Conservation (phyloP, 2,329 filamentous ascomycete genomes). For the Epichloe typhina region DNA sequence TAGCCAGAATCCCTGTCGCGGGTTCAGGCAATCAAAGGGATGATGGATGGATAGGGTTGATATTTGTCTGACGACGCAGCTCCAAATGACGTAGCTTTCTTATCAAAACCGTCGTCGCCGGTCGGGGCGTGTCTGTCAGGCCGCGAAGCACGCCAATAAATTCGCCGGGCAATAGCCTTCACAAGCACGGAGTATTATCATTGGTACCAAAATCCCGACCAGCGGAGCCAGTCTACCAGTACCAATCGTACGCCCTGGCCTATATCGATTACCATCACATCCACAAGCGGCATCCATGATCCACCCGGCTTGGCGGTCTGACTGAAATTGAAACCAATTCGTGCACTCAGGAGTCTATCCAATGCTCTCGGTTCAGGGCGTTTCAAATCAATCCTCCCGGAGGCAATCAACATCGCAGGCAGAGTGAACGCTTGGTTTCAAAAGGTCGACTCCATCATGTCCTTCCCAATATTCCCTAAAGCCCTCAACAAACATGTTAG, state of each 20-base stretch:
- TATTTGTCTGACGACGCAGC: no score
- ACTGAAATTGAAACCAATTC: not conserved
- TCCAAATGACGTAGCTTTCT: no score
- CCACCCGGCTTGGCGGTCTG: not conserved
- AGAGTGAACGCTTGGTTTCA: not conserved
- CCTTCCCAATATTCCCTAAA: not conserved
- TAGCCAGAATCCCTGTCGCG: no score
- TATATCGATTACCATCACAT: not conserved
- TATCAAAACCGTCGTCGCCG: no score
- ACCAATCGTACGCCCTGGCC: not conserved
- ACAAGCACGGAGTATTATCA: not conserved
- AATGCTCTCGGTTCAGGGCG: not conserved
- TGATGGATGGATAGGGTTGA: no score
- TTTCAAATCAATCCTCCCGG: not conserved
- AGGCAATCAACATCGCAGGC: not conserved
- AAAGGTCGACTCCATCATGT: not conserved
- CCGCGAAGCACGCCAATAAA: not conserved
- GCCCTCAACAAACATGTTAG: constrained; percentile 2
- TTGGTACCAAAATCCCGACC: not conserved
- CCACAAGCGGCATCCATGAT: not conserved
- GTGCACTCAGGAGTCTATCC: not conserved
- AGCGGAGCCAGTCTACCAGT: constrained; percentile 1
- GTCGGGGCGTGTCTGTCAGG: no score
- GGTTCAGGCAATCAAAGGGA: no score
- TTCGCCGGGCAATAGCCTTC: no score